These are phyloP conservation scores for Trichosporon sp. DNA, from an alignment of 1,284 basidiomycete species.

Conservation along the genomic window DNA sequence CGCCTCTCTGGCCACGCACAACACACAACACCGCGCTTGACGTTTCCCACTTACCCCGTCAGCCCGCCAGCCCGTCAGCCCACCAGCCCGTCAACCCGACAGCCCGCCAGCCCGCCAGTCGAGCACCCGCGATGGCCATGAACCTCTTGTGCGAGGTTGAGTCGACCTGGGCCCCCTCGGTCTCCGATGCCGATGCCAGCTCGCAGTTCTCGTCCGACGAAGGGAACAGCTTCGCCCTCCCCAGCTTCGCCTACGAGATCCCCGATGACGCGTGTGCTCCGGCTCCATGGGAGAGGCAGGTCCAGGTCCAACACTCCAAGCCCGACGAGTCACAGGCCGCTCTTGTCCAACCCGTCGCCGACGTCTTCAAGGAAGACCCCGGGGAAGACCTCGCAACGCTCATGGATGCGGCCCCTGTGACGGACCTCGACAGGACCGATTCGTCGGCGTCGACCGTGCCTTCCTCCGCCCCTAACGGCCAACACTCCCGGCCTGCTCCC, in stretches of 20 bases:
- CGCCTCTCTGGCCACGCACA: neutral
- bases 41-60: neutral
- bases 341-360: neutral
- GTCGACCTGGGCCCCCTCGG: neutral
- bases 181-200: no score
- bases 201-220: neutral
- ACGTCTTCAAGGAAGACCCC: neutral
- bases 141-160: neutral
- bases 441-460: neutral
- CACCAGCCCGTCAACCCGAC: neutral
- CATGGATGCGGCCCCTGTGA: neutral
- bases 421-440: neutral
- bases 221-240: neutral
- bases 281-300: constrained; percentile 2
- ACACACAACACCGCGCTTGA: neutral
- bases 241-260: neutral
- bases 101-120: neutral
- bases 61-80: neutral
- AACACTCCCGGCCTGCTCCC: neutral
- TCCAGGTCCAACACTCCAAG: neutral
- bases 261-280: constrained; percentile 1
- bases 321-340: neutral
- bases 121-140: neutral
- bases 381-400: neutral
- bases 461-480: neutral